Percentiles rank a stretch among this genome's conserved stretches.
Evolutionary conservation across 2,329 filamentous ascomycete species (phyloP).

Genomic region (Plenodomus biglobosus): DNA sequence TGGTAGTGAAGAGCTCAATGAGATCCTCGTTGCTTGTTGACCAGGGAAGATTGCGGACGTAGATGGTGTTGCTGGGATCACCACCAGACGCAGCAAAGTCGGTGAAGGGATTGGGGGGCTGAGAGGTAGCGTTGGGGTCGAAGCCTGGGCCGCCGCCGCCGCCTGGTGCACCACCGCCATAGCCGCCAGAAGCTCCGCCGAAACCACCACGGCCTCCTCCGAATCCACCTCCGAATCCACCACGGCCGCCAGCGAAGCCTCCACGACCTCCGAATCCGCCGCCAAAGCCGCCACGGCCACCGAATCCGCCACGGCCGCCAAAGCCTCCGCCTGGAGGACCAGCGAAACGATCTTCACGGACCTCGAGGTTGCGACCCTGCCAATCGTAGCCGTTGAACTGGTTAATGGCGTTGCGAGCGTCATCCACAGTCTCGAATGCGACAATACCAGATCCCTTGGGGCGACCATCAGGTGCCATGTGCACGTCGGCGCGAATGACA

Average conservation of each 20-base stretch:
- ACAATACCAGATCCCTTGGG: slow-evolving; percentile 98
- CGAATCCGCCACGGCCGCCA: slow-evolving; percentile 53
- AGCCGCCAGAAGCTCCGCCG: slow-evolving; percentile 54
- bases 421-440: slow-evolving; percentile 90
- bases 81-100: slow-evolving; percentile 86
- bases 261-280: slow-evolving; percentile 50
- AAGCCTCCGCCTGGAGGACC: slow-evolving; percentile 56
- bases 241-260: slow-evolving; percentile 53
- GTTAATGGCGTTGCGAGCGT: slow-evolving; percentile 92
- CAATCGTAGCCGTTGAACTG: slow-evolving; percentile 99
- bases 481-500: slow-evolving; percentile 93
- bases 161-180: slow-evolving; percentile 43
- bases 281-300: slow-evolving; percentile 56
- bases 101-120: slow-evolving; percentile 85
- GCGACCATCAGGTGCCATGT: slow-evolving; percentile 84
- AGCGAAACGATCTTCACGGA: slow-evolving; percentile 94
- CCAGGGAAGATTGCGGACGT: slow-evolving; percentile 97
- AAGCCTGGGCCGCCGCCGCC: slow-evolving; percentile 39
- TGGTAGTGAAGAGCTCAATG: slow-evolving; percentile 94
- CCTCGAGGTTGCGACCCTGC: slow-evolving; percentile 91
- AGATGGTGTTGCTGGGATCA: slow-evolving; percentile 81
- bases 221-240: slow-evolving; percentile 52
- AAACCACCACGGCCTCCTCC: slow-evolving; percentile 48
- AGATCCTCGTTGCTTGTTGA: slow-evolving; percentile 98
- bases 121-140: slow-evolving; percentile 54